phyloP scores from a whole-genome alignment of 78 protist genomes.

The Dictyostelium firmibasis region DNA sequence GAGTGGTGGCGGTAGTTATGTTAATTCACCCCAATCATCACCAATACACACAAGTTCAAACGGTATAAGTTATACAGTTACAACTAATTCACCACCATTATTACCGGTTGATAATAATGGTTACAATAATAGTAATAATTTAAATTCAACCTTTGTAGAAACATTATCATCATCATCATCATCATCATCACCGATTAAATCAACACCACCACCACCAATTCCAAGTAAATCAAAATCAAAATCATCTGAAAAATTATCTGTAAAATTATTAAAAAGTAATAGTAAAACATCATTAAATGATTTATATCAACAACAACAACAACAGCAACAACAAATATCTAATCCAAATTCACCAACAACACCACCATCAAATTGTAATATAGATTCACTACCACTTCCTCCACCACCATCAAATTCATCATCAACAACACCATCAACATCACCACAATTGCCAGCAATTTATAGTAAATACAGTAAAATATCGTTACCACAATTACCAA shows the following conservation, averaged over 20 bases:
- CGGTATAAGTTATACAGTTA: not conserved
- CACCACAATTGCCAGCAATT: not conserved
- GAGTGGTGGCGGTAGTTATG: not conserved
- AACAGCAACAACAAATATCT: not conserved
- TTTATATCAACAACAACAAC: not conserved
- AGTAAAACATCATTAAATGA: not conserved
- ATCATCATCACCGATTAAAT: not conserved
- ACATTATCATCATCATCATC: not conserved
- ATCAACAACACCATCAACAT: not conserved
- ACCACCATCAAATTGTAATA: not conserved
- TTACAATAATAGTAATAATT: not conserved
- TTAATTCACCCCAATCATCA: not conserved
- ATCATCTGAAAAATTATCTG: conserved; percentile 7
- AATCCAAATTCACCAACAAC: not conserved
- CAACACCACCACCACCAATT: not conserved
- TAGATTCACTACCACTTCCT: not conserved
- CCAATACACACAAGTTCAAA: not conserved
- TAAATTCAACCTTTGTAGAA: conserved; percentile 16
- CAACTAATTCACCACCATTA: conserved; percentile 8
- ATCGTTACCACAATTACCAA: not conserved
- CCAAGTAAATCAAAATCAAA: not conserved
- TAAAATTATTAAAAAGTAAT: not conserved
- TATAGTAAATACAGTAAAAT: conserved; percentile 4
- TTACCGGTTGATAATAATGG: not conserved
- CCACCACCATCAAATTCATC: not conserved